These are phyloP conservation scores for Persicaria tinctoria DNA, from an alignment of 148 eudicot species.

Conservation along the genomic window DNA sequence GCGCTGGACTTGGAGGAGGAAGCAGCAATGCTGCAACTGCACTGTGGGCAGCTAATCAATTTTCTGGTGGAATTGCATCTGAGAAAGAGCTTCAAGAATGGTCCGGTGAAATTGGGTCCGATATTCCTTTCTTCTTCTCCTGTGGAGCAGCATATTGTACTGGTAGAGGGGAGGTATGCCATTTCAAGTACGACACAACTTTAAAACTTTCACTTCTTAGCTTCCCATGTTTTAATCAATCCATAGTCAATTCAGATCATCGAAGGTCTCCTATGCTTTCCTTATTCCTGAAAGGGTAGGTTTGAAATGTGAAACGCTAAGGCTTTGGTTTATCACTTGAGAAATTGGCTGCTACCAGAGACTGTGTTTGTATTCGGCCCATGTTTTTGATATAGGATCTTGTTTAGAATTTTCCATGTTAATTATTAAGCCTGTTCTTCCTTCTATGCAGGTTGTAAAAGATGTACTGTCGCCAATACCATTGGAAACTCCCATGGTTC, in stretches of 20 bases:
- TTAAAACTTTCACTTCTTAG: not conserved
- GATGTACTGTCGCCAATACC: conserved; percentile 72
- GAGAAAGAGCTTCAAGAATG: conserved; percentile 90
- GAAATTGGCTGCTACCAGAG: not conserved
- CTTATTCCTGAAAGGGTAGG: not conserved
- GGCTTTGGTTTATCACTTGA: not conserved
- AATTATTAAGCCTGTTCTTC: not conserved
- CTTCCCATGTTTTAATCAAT: not conserved
- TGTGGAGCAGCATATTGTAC: conserved; percentile 93
- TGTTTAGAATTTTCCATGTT: not conserved
- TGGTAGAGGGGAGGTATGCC: conserved; percentile 92
- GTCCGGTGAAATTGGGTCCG: conserved; percentile 98
- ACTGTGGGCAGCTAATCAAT: conserved; percentile 96
- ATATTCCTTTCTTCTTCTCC: conserved; percentile 94
- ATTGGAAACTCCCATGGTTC: conserved; percentile 74
- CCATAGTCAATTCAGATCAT: not conserved
- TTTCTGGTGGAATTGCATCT: conserved; percentile 72
- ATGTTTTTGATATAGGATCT: not conserved
- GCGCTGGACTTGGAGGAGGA: conserved; percentile 98
- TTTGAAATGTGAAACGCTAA: not conserved
- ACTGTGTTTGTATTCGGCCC: not conserved
- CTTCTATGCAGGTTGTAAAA: conserved; percentile 47
- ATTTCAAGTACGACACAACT: not conserved
- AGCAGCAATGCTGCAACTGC: conserved; percentile 99
- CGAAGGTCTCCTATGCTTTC: not conserved